These are phyloP conservation scores for Macadamia integrifolia DNA, from an alignment of 164 flowering plant genomes.

Conservation along the genomic window DNA sequence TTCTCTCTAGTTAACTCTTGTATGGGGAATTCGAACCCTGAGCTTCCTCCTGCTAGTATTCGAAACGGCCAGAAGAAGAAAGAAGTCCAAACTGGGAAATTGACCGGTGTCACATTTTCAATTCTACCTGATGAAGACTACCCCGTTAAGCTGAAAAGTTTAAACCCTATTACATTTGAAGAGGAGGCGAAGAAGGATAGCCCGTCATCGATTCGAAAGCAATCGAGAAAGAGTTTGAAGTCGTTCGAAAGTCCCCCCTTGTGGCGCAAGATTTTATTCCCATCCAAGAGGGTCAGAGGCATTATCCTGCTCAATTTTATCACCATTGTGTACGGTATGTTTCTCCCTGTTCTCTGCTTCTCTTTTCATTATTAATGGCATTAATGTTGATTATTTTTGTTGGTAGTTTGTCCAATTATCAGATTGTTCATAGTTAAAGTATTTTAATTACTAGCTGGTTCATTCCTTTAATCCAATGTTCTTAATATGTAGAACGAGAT, in stretches of 20 bases:
- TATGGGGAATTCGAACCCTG: not conserved
- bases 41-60: not conserved
- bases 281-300: conserved; percentile 66
- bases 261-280: conserved; percentile 64
- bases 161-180: not conserved
- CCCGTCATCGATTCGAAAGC: not conserved
- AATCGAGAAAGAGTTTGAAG: conserved; percentile 11
- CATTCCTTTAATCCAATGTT: too few relatives aligned
- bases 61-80: not conserved
- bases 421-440: too few relatives aligned
- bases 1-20: conserved; percentile 15
- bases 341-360: not conserved
- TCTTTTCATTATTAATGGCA: not conserved
- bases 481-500: too few relatives aligned
- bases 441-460: too few relatives aligned
- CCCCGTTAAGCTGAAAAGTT: not conserved
- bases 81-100: conserved; percentile 5
- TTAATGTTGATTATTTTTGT: not conserved
- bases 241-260: conserved; percentile 33
- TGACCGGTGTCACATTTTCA: not conserved
- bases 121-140: not conserved
- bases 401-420: not conserved
- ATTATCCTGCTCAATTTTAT: conserved; percentile 68
- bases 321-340: conserved; percentile 63
- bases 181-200: conserved; percentile 1